Evolutionary conservation across 768 basidiomycete species (phyloP), one percentile per base, ranked within the genome.

Genomic region (Calocybe gangraenosa): DNA sequence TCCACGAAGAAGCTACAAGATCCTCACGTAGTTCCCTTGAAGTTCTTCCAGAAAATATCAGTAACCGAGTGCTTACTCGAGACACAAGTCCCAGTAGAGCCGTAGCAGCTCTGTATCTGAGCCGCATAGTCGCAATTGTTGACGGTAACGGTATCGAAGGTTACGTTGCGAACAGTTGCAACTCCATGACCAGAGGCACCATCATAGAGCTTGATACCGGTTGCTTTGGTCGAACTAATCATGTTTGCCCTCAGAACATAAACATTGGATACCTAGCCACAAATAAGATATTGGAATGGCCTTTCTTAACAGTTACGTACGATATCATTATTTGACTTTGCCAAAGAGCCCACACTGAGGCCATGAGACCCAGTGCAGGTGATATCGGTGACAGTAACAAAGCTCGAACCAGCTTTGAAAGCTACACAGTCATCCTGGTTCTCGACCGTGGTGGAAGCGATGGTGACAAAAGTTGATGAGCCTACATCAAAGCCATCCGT

Each of bases 381-480:
- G 19, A 65, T 62, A 18, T 58, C 55, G 17, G 52, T 59, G 7
- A 61, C 59, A 0, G 51, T 49, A 0, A 58, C 60, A 25, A 57
- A 62, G 46, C 63, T 59, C 10, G 58, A 56, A 4, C 61, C 61
- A 1, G 59, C 46, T 44, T 65, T 63, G 47, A 65, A 55, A 2
- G 58, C 62, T n/a, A 65, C 58, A 34, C 63, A 65, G 43, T 65
- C 62, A 37, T 65, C 63, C 54, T 60, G 45, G 30, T 65, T 65
- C 2, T 43, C 42, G 23, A 65, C 58, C 2, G 53, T 57, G 13
- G 58, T 59, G 40, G 61, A 55, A 8, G 47, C 48, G 21, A 65
- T 52, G 8, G 62, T 63, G n/a, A 65, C 60, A 39, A 51, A 53
- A 2, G 56, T 52, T 25, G 59, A 58, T 2, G 56, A 25, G 8